Conservation (phyloP, 306 rosid genomes). For the Inga laurina region DNA sequence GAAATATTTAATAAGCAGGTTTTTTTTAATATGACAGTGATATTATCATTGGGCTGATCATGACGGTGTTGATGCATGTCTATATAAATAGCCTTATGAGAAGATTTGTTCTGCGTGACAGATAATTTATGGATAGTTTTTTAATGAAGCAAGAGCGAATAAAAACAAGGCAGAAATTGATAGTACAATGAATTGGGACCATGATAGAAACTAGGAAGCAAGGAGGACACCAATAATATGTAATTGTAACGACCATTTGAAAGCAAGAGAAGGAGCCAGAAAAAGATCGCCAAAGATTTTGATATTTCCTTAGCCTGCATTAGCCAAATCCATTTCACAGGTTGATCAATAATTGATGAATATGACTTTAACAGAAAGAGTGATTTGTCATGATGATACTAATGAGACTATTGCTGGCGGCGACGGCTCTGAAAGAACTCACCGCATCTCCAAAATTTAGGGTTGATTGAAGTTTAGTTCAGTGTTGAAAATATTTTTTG, state of each 20-base stretch:
- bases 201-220: not conserved
- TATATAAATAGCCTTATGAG: conserved; percentile 32
- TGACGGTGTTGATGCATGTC: conserved; percentile 29
- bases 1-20: conserved; percentile 15
- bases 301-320: not conserved
- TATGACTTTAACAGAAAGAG: not conserved
- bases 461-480: not conserved
- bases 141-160: conserved; percentile 17
- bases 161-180: conserved; percentile 9
- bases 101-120: conserved; percentile 42
- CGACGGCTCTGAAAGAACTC: not conserved
- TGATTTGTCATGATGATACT: not conserved
- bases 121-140: conserved; percentile 19
- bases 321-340: not conserved
- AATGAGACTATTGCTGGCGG: not conserved
- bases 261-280: not conserved
- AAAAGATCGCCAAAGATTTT: not conserved
- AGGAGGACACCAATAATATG: not conserved
- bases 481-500: not conserved
- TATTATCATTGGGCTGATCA: conserved; percentile 39
- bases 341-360: not conserved
- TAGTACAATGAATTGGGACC: not conserved
- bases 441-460: conserved; percentile 2
- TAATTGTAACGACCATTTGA: not conserved
- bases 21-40: conserved; percentile 31